These are phyloP conservation scores for Bauhinia variegata DNA, from an alignment of 306 rosid genomes.

Conservation along the genomic window DNA sequence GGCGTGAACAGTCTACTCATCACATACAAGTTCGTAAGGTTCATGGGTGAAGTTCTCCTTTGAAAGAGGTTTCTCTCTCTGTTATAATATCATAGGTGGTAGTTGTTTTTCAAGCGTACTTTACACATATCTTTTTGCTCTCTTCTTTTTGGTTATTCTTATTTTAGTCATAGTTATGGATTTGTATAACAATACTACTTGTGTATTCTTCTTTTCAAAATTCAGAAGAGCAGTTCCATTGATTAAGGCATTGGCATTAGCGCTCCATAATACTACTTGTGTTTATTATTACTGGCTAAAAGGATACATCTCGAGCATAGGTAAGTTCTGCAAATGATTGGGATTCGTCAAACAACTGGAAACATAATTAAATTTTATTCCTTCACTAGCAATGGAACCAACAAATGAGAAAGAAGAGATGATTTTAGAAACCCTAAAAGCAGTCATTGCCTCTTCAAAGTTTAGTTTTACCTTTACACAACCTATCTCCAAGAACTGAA, in stretches of 20 bases:
- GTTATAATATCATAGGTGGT: not conserved
- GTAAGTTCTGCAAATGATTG: too few species aligned
- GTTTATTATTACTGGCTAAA: slow-evolving; percentile 20
- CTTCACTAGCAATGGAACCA: slow-evolving; percentile 40
- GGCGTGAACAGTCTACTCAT: slow-evolving; percentile 89
- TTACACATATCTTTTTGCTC: not conserved
- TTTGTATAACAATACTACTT: slow-evolving; percentile 32
- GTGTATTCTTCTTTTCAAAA: too few species aligned
- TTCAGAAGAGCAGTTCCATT: slow-evolving; percentile 13
- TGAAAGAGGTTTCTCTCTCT: slow-evolving; percentile 36
- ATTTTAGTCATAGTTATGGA: slow-evolving; percentile 16
- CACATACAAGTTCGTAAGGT: slow-evolving; percentile 91
- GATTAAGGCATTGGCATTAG: slow-evolving; percentile 19
- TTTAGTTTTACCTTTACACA: slow-evolving; percentile 28
- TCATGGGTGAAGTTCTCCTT: slow-evolving; percentile 51
- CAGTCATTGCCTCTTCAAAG: slow-evolving; percentile 46
- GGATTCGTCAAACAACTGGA: not conserved
- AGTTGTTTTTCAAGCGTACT: not conserved
- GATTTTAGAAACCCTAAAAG: slow-evolving; percentile 44
- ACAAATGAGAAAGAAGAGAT: slow-evolving; percentile 54
- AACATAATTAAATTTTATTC: slow-evolving; percentile 29
- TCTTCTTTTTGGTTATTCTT: slow-evolving; percentile 16
- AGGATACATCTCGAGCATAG: not conserved
- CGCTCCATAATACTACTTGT: slow-evolving; percentile 17
- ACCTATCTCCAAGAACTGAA: slow-evolving; percentile 39